Evolutionary conservation across 2,329 filamentous ascomycete species (phyloP).

Genomic region (Thermothelomyces thermophilus): DNA sequence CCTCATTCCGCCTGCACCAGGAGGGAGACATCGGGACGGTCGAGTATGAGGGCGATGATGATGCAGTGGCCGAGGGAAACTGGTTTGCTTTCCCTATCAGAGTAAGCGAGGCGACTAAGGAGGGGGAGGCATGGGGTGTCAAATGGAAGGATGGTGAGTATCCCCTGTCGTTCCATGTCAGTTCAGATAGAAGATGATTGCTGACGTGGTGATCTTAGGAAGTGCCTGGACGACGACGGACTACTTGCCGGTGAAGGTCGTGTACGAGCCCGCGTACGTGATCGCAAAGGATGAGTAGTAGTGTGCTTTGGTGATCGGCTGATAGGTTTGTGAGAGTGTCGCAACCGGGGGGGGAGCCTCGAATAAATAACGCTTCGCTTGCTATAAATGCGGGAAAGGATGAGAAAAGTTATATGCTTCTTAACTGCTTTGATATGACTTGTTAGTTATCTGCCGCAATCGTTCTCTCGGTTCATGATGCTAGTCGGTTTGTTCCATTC

Average conservation of each 20-base stretch:
- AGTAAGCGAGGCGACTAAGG: conserved; percentile 7
- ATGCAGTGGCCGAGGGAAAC: conserved; percentile 14
- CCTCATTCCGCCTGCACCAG: conserved; percentile 30
- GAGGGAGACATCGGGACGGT: conserved; percentile 12
- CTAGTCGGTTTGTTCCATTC: not conserved
- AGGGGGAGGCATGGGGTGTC: conserved; percentile 26
- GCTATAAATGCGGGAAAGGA: not conserved
- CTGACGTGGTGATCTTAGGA: conserved; percentile 6
- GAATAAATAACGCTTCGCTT: not conserved
- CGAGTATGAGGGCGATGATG: conserved; percentile 14
- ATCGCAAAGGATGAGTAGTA: conserved; percentile 9
- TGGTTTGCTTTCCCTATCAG: conserved; percentile 32
- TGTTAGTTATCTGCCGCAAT: not conserved
- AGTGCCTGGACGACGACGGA: conserved; percentile 28
- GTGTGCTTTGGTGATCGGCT: not conserved
- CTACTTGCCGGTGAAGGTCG: conserved; percentile 31
- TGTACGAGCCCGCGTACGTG: conserved; percentile 31
- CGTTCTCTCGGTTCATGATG: not conserved
- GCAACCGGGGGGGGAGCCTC: too few species aligned
- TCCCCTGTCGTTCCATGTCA: too few species aligned
- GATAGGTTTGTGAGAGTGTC: too few species aligned
- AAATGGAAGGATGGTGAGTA: conserved; percentile 35
- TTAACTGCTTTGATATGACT: not conserved
- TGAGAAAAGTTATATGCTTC: not conserved
- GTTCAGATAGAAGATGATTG: not conserved